These are phyloP conservation scores for Simmondsia chinensis DNA, from an alignment of 148 eudicot species.

Conservation along the genomic window DNA sequence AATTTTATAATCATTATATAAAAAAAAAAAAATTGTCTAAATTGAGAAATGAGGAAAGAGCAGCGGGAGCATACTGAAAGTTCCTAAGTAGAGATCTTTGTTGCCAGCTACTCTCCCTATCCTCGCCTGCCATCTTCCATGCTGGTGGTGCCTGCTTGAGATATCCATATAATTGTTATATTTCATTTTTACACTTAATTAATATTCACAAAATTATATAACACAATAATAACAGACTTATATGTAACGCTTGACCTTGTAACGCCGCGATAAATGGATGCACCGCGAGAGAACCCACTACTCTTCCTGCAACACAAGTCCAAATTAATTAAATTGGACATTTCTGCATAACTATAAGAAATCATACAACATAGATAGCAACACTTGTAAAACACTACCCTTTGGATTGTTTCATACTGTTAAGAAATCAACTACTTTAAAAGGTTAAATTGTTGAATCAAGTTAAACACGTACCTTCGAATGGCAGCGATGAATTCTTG, in stretches of 20 bases:
- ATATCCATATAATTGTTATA: too few relatives aligned
- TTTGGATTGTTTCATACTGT: too few relatives aligned
- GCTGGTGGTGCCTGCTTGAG: slow-evolving; percentile 78
- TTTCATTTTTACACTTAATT: too few relatives aligned
- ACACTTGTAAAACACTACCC: too few relatives aligned
- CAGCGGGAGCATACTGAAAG: slow-evolving; percentile 58
- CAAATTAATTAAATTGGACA: background rate
- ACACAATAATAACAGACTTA: too few relatives aligned
- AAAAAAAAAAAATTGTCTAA: too few relatives aligned
- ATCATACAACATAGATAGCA: too few relatives aligned
- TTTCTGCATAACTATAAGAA: background rate
- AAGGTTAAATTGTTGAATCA: background rate
- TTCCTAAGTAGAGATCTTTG: slow-evolving; percentile 96
- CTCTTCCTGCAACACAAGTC: slow-evolving; percentile 56
- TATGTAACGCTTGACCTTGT: slow-evolving; percentile 76
- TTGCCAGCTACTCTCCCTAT: slow-evolving; percentile 96
- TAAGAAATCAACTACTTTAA: too few relatives aligned
- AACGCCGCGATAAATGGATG: slow-evolving; percentile 96
- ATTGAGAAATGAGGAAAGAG: background rate
- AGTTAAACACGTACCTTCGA: slow-evolving; percentile 46
- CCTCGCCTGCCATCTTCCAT: slow-evolving; percentile 99
- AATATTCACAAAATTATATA: too few relatives aligned
- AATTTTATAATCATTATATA: background rate
- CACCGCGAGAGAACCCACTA: slow-evolving; percentile 97
- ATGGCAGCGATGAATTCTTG: slow-evolving; percentile 96